Conservation (phyloP, 306 rosid species). For the Prunus kanzakura region DNA sequence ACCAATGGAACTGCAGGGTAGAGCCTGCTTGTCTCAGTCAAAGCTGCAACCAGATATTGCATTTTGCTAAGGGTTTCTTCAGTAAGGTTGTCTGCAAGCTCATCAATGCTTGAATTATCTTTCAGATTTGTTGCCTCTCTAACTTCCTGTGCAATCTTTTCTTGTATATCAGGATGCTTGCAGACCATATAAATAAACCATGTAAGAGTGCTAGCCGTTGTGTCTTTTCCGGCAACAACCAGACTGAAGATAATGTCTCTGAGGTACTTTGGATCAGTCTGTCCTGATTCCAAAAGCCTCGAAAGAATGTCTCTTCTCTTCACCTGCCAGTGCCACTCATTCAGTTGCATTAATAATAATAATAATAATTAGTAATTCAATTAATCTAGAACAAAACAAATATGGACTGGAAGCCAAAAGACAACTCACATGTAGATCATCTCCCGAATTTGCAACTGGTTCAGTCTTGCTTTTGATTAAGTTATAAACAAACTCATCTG, state of each 20-base stretch:
- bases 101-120: background rate
- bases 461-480: background rate
- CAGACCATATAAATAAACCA: conserved; percentile 41
- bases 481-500: background rate
- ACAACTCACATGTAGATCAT: conserved; percentile 16
- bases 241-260: conserved; percentile 44
- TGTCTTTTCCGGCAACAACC: conserved; percentile 57
- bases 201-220: conserved; percentile 43
- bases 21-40: conserved; percentile 58
- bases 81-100: conserved; percentile 15
- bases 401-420: background rate
- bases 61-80: conserved; percentile 49
- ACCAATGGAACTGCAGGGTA: conserved; percentile 69
- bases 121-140: conserved; percentile 24
- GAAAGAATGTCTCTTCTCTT: conserved; percentile 35
- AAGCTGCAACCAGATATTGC: conserved; percentile 52
- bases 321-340: conserved; percentile 11
- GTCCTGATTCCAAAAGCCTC: background rate
- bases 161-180: no score
- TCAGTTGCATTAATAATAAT: background rate
- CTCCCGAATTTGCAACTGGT: background rate
- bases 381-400: background rate
- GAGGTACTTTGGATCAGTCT: conserved; percentile 11
- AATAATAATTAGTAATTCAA: no score
- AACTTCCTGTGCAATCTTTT: conserved; percentile 38